Percentiles rank a stretch among this genome's conserved stretches.
Conservation (phyloP, 805 yeast genomes). For the Grigorovia transvaalensis region DNA sequence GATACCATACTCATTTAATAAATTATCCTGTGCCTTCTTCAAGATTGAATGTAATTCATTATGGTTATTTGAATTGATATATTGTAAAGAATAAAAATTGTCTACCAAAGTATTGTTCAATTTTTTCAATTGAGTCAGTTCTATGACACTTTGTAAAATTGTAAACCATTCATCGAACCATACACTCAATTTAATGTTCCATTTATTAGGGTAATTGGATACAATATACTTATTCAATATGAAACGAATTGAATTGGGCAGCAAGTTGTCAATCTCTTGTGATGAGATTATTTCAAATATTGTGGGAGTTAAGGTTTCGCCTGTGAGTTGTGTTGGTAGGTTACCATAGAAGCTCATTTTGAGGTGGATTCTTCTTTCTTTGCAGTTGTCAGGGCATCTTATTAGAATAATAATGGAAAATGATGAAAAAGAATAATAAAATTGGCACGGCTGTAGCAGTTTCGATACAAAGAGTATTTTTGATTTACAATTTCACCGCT, state of each 20-base stretch:
- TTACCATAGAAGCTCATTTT: constrained; percentile 27
- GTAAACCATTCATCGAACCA: constrained; percentile 65
- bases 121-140: constrained; percentile 53
- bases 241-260: constrained; percentile 76
- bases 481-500: no score
- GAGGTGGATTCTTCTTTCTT: neutral
- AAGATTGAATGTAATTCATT: constrained; percentile 4
- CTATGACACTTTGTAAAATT: constrained; percentile 50
- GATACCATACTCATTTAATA: neutral
- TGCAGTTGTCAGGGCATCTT: no score
- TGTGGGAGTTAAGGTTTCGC: constrained; percentile 44
- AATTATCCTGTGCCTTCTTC: constrained; percentile 4
- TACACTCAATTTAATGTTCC: constrained; percentile 49
- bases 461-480: no score
- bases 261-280: constrained; percentile 59
- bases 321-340: constrained; percentile 12
- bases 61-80: neutral
- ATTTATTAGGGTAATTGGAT: constrained; percentile 59
- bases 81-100: constrained; percentile 79
- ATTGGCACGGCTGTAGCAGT: no score
- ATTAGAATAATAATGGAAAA: no score
- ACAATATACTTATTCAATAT: constrained; percentile 69
- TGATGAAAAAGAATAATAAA: no score
- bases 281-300: constrained; percentile 81
- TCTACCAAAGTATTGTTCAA: constrained; percentile 89